Conservation (phyloP, 352 stramenopile genomes). For the Globisporangium ultimum region DNA sequence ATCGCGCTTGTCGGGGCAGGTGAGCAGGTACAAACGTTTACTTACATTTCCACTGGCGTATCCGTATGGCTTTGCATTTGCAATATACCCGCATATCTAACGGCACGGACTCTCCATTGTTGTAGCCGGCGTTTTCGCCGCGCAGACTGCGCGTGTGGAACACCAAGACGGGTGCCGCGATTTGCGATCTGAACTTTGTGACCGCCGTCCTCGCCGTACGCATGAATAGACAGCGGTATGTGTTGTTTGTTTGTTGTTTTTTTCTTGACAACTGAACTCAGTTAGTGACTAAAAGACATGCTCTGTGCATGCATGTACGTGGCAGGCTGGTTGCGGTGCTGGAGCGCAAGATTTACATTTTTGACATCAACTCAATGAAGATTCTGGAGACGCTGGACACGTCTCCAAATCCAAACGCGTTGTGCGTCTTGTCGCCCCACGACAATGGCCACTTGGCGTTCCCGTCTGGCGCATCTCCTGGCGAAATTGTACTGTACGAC, state of each 20-base stretch:
- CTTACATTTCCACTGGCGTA: not conserved
- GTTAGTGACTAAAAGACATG: too few relatives aligned
- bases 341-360: slow-evolving; percentile 91
- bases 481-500: slow-evolving; percentile 91
- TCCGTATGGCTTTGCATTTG: too few relatives aligned
- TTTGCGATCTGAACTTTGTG: slow-evolving; percentile 92
- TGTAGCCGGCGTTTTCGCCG: slow-evolving; percentile 88
- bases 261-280: not conserved
- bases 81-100: not conserved
- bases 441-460: slow-evolving; percentile 86
- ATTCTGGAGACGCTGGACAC: slow-evolving; percentile 91
- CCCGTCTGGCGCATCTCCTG: slow-evolving; percentile 70
- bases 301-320: not conserved
- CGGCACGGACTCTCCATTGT: not conserved
- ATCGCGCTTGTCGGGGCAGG: slow-evolving; percentile 90
- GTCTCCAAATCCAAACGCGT: slow-evolving; percentile 79
- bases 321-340: slow-evolving; percentile 77
- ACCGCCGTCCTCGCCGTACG: slow-evolving; percentile 86
- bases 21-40: slow-evolving; percentile 56
- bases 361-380: slow-evolving; percentile 94
- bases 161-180: slow-evolving; percentile 85
- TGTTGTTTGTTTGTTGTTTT: not conserved
- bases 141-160: slow-evolving; percentile 90
- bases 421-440: slow-evolving; percentile 83
- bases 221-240: slow-evolving; percentile 88